Evolutionary conservation across 2,329 filamentous ascomycete species (phyloP), one percentile per base, ranked within the genome.

Genomic region (Dothidotthia symphoricarpi): DNA sequence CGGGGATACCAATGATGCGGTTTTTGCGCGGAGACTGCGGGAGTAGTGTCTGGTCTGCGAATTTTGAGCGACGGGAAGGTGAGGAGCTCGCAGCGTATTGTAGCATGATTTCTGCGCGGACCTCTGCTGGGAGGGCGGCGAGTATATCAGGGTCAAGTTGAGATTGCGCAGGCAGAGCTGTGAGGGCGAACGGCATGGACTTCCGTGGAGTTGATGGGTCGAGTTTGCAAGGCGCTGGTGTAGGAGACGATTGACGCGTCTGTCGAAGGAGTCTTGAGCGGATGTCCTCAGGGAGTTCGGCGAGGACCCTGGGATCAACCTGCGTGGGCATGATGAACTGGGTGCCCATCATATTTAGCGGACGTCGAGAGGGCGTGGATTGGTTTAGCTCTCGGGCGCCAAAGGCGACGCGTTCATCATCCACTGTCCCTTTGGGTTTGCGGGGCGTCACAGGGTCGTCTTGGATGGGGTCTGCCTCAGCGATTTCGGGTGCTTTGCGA

Each of bases 261-360:
- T 63, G 60, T 9, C 59, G 53, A 12, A 86, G 74, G 8, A 97
- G 75, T 57, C 80, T 87, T 22, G 80, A 82, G 43, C 88, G 79
- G 47, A 97, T 95, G 59, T 95, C 88, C 22, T 74, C 75, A 0
- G 91, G 91, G 3, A 98, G 74, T 56, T 94, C 89, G 1, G 85
- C 85, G 3, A 97, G 68, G 0, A 95, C 84, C n/a, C 76, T 73
- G 0, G 85, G 82, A 59, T 98, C 93, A 2, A 86, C 78, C 51
- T 95, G 87, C 1, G 79, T 79, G 0, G 93, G 93, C 52, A 98
- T 75, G 31, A 97, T 80, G 57, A 98, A 98, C 57, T 98, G 93
- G 0, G 91, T 95, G 2, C 91, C 88, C 3, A 81, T 74, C 3
- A 88, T 78, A 56, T 96, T 95, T 15, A 95, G 70, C 1, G 83